Conservation (phyloP, 78 protist genomes). For the Mastigamoeba balamuthi region DNA sequence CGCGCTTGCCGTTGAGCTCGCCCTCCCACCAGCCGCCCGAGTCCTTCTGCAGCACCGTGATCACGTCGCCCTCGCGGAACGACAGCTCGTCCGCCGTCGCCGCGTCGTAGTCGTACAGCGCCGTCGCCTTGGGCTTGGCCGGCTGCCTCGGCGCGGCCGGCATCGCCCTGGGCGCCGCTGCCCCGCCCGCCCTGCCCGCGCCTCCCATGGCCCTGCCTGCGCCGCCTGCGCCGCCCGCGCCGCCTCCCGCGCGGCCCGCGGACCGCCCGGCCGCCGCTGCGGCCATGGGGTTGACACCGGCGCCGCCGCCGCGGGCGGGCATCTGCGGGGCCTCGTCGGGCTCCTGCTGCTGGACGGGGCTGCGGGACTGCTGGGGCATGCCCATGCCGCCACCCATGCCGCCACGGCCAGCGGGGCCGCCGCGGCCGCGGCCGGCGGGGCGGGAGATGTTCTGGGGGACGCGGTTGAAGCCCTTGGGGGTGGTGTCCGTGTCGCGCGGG, state of each 20-base stretch:
- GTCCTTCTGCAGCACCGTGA: slow-evolving; percentile 33
- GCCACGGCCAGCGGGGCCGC: not conserved
- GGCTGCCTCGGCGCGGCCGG: slow-evolving; percentile 20
- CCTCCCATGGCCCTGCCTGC: not conserved
- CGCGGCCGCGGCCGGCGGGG: not conserved
- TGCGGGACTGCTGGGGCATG: too few relatives aligned
- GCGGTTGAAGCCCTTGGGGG: slow-evolving; percentile 34
- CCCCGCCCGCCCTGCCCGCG: not conserved
- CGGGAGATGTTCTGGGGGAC: not conserved
- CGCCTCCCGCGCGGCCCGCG: too few relatives aligned
- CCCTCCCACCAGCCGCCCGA: slow-evolving; percentile 73
- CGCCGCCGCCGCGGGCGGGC: too few relatives aligned
- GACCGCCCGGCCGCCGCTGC: too few relatives aligned
- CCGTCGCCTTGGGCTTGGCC: slow-evolving; percentile 34
- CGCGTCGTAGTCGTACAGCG: slow-evolving; percentile 54
- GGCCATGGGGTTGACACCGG: too few relatives aligned
- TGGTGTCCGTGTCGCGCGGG: slow-evolving; percentile 42
- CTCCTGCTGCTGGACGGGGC: too few relatives aligned
- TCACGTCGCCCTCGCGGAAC: slow-evolving; percentile 57
- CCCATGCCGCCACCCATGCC: not conserved
- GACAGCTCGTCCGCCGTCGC: slow-evolving; percentile 54
- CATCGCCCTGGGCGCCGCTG: slow-evolving; percentile 17
- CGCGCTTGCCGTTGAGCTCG: slow-evolving; percentile 49
- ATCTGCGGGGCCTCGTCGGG: too few relatives aligned
- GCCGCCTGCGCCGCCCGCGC: not conserved